A percentile compares a stretch with the other conserved stretches of the same genome.
These are phyloP conservation scores for Yamadazyma pseudoaaseri DNA, from an alignment of 1,139 yeast genomes.

Conservation along the genomic window DNA sequence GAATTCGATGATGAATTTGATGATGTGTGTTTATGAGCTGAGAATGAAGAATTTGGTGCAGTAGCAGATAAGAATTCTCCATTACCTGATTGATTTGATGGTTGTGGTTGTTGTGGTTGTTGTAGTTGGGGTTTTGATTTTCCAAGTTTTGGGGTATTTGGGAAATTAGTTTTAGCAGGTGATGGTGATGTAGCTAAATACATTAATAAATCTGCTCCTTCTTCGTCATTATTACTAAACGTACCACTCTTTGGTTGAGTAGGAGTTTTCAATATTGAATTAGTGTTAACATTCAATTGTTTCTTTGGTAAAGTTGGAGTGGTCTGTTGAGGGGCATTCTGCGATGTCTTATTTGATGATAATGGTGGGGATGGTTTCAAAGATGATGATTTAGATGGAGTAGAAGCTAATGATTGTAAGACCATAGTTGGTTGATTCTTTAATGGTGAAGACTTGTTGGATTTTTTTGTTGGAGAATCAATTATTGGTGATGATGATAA, in stretches of 20 bases:
- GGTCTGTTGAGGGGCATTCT: slow-evolving; percentile 19
- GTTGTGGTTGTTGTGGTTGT: slow-evolving; percentile 5
- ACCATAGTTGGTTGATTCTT: slow-evolving; percentile 38
- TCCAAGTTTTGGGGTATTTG: slow-evolving; percentile 30
- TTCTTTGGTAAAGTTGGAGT: slow-evolving; percentile 36
- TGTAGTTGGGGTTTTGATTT: slow-evolving; percentile 2
- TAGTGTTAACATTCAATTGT: slow-evolving; percentile 16
- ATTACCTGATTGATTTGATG: slow-evolving; percentile 1
- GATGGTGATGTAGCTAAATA: slow-evolving; percentile 86
- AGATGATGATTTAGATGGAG: slow-evolving; percentile 12
- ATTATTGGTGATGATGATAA: slow-evolving; percentile 28
- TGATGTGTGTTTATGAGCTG: slow-evolving; percentile 15
- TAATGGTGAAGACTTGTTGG: slow-evolving; percentile 21
- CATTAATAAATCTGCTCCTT: slow-evolving; percentile 81
- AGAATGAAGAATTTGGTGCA: slow-evolving; percentile 17
- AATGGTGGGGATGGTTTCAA: slow-evolving; percentile 42
- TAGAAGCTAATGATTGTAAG: slow-evolving; percentile 31
- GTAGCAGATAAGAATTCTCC: slow-evolving; percentile 7
- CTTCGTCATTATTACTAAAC: slow-evolving; percentile 52
- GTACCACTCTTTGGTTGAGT: slow-evolving; percentile 25
- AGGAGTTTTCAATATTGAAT: slow-evolving; percentile 34
- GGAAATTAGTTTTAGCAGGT: slow-evolving; percentile 49
- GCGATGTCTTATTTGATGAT: slow-evolving; percentile 13
- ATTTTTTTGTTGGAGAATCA: slow-evolving; percentile 37
- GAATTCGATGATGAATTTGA: slow-evolving; percentile 19